Evolutionary conservation across 2,329 filamentous ascomycete genomes (phyloP).

Genomic region (Colletotrichum sansevieriae): DNA sequence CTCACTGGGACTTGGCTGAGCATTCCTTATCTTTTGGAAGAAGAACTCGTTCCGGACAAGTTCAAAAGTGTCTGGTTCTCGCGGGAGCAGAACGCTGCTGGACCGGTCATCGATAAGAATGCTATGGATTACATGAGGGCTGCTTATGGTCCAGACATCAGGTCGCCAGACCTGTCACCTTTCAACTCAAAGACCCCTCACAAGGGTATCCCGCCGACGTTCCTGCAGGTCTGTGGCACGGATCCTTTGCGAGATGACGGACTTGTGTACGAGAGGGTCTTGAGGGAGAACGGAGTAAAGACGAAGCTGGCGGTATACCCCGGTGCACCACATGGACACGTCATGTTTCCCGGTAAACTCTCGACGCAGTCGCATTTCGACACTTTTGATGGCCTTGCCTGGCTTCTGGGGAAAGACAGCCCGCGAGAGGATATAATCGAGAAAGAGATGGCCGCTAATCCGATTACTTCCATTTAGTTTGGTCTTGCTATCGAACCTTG

Average conservation of each 20-base stretch:
- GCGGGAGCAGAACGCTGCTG: conserved; percentile 56
- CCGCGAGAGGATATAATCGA: neutral
- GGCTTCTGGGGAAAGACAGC: neutral
- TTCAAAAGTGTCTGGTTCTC: conserved; percentile 55
- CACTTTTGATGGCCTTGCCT: neutral
- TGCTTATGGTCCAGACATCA: conserved; percentile 48
- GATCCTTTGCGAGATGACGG: conserved; percentile 66
- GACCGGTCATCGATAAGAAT: conserved; percentile 49
- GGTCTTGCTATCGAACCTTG: neutral
- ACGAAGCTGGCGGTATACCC: conserved; percentile 48
- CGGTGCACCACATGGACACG: conserved; percentile 1
- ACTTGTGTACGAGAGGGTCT: conserved; percentile 62
- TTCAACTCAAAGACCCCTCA: conserved; percentile 50
- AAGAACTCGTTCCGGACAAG: conserved; percentile 46
- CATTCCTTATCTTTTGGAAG: conserved; percentile 22
- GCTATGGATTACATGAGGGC: conserved; percentile 46
- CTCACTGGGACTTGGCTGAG: conserved; percentile 25
- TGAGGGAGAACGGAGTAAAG: conserved; percentile 58
- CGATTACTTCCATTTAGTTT: neutral
- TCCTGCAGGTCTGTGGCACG: conserved; percentile 63
- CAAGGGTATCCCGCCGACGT: conserved; percentile 57
- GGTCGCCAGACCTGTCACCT: conserved; percentile 48
- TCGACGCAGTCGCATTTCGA: conserved; percentile 3
- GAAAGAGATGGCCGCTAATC: neutral
- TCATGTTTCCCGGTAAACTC: neutral